Percentiles rank a stretch among this genome's conserved stretches.
These are phyloP conservation scores for Metschnikowia continentalis DNA, from an alignment of 805 yeast genomes.

Conservation along the genomic window DNA sequence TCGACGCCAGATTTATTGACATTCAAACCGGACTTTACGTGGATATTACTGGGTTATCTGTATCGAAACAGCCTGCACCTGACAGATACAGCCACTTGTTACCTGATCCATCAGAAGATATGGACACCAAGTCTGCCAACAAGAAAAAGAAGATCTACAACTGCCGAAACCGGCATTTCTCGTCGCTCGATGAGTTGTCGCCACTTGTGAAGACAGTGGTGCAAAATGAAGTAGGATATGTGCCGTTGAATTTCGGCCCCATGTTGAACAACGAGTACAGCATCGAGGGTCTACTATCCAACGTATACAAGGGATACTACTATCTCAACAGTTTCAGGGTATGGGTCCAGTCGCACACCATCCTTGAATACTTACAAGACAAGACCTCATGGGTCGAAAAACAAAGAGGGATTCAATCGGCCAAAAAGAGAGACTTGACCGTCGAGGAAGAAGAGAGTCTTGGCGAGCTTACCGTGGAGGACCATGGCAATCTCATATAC, in stretches of 20 bases:
- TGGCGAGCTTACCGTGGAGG: constrained; percentile 19
- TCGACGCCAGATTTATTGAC: constrained; percentile 37
- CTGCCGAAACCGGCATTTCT: constrained; percentile 35
- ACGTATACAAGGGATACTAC: constrained; percentile 1
- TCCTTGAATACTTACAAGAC: constrained; percentile 25
- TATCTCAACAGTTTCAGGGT: constrained; percentile 11
- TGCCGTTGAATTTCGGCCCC: constrained; percentile 27
- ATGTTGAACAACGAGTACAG: constrained; percentile 29
- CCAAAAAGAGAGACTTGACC: background rate
- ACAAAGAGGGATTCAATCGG: constrained; percentile 1
- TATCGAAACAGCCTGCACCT: constrained; percentile 9
- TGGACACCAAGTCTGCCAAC: constrained; percentile 9
- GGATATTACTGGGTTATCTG: constrained; percentile 17
- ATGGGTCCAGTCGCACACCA: constrained; percentile 16
- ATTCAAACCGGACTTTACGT: constrained; percentile 22
- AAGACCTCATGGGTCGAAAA: constrained; percentile 23
- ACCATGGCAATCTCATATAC: constrained; percentile 24
- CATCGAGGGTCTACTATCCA: constrained; percentile 4
- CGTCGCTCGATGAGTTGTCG: constrained; percentile 19
- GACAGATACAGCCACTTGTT: constrained; percentile 2
- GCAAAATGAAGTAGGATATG: constrained; percentile 24
- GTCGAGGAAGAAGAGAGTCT: constrained; percentile 5
- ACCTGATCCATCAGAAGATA: background rate
- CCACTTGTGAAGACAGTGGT: constrained; percentile 16
- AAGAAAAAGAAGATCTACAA: constrained; percentile 30